Percentiles rank a stretch among this genome's conserved stretches.
Conservation (phyloP, 768 basidiomycete genomes). For the Strobilomyces dryophilus region DNA sequence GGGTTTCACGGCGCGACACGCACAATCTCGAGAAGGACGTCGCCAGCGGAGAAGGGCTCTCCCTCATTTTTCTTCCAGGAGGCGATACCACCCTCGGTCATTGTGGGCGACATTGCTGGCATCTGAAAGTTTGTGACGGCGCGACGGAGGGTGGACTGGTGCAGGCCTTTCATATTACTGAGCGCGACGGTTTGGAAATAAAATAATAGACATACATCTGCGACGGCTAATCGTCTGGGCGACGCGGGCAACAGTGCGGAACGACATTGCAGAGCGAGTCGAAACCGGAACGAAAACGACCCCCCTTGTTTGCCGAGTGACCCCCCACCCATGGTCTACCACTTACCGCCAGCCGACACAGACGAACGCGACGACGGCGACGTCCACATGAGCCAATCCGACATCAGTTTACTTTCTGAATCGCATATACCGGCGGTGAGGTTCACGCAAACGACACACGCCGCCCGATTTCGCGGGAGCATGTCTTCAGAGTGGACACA, state of each 20-base stretch:
- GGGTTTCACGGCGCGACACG: slow-evolving; percentile 25
- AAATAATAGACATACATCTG: slow-evolving; percentile 22
- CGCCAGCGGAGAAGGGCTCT: slow-evolving; percentile 73
- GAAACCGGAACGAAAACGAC: background rate
- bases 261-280: slow-evolving; percentile 8
- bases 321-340: background rate
- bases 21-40: slow-evolving; percentile 88
- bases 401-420: background rate
- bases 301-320: slow-evolving; percentile 4
- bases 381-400: background rate
- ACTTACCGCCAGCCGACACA: background rate
- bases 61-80: slow-evolving; percentile 89
- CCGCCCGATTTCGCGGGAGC: slow-evolving; percentile 1
- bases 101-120: slow-evolving; percentile 97
- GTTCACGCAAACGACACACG: slow-evolving; percentile 1
- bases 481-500: slow-evolving; percentile 30
- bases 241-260: slow-evolving; percentile 11
- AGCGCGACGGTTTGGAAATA: background rate
- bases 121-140: slow-evolving; percentile 78
- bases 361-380: slow-evolving; percentile 8
- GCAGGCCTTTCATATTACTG: slow-evolving; percentile 34
- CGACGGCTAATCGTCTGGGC: slow-evolving; percentile 10
- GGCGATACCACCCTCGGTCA: slow-evolving; percentile 92
- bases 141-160: slow-evolving; percentile 43
- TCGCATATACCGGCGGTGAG: background rate